phyloP scores from a whole-genome alignment of 768 basidiomycete species.

The Candolleomyces aberdarensis region DNA sequence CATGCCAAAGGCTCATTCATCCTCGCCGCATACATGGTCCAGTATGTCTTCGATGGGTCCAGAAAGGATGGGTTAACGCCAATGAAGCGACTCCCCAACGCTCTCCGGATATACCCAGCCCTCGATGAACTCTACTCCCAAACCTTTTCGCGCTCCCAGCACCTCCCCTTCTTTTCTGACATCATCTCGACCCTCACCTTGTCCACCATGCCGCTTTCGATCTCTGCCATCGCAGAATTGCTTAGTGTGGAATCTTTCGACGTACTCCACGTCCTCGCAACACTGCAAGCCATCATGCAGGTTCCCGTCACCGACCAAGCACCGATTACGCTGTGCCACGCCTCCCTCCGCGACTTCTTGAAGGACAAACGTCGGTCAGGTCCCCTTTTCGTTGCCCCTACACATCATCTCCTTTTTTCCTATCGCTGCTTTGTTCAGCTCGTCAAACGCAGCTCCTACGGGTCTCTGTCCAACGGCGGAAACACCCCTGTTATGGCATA shows the following conservation, averaged over 20 bases:
- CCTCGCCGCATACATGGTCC: neutral
- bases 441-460: too few relatives aligned
- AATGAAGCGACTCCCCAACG: neutral
- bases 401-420: too few relatives aligned
- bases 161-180: neutral
- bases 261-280: neutral
- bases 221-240: neutral
- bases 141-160: neutral
- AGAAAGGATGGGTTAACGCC: neutral
- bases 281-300: neutral
- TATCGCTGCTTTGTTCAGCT: too few relatives aligned
- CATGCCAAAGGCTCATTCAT: constrained; percentile 18
- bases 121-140: neutral
- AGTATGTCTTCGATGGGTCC: neutral
- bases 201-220: neutral
- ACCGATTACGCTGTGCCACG: neutral
- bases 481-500: too few relatives aligned
- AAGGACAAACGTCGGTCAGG: neutral
- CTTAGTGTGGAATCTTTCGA: neutral
- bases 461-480: too few relatives aligned
- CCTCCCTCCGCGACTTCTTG: neutral
- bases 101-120: neutral
- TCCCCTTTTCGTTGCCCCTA: neutral
- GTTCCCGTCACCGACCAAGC: neutral
- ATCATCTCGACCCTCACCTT: neutral